Evolutionary conservation across 2,329 filamentous ascomycete genomes (phyloP), one percentile per base, ranked within the genome.

Genomic region (Alternaria panax): DNA sequence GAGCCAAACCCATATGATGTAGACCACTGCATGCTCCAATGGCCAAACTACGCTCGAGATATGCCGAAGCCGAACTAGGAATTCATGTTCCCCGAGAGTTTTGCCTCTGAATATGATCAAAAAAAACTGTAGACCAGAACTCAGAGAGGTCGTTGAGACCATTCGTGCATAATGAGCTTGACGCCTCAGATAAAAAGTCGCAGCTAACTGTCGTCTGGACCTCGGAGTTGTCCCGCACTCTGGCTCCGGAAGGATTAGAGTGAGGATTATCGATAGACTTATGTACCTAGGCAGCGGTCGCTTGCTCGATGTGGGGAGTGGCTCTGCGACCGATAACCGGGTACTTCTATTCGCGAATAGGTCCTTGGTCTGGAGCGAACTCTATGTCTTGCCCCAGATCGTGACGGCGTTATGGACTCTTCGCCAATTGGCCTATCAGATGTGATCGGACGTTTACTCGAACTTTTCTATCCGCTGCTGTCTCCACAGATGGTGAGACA

Each of bases 401-500:
- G 20, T 27, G 42, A 36, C 34, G 16, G 38, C 41, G 38, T 40
- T 38, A 25, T 32, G 14, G 24, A 11, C 30, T 51, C 20, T 34
- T n/a, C 28, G 28, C 25, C n/a, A 34, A 11, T 30, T 27, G 46
- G 41, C 46, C 45, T 56, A 56, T 56, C 36, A 45, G 25, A 18
- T 4, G 12, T 4, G 38, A 16, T n/a, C 36, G 54, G 45, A 51
- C 11, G 12, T 42, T 27, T 40, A 24, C 28, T 34, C 45, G 45
- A 34, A 34, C 14, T 48, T 14, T 27, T 30, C 9, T 42, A 34
- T 30, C 45, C 18, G 46, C 32, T 43, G 12, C 22, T 22, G 18
- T 43, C 54, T 27, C 45, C 46, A 51, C 54, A 56, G 28, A 36
- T 51, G 28, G 54, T 51, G 45, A 43, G 43, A 56, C 38, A 40